Conservation (phyloP, 176 grass and related monocot species). For the Cenchrus americanus region DNA sequence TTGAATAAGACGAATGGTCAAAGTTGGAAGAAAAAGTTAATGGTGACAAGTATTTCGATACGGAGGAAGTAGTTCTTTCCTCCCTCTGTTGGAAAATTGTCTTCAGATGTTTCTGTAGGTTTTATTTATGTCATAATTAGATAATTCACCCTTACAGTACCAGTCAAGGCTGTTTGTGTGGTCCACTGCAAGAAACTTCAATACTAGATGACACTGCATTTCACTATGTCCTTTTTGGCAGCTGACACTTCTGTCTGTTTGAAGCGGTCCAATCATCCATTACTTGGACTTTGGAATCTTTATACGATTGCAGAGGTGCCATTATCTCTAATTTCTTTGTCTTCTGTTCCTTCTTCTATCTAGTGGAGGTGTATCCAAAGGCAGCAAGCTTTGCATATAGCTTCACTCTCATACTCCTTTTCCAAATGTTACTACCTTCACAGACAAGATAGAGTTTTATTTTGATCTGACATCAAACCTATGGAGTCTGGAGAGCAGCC, state of each 20-base stretch:
- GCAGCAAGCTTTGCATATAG: not conserved
- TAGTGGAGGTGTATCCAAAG: slow-evolving; percentile 25
- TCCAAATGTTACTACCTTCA: slow-evolving; percentile 22
- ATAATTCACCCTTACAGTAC: not conserved
- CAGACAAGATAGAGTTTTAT: not conserved
- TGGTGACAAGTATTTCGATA: too few relatives aligned
- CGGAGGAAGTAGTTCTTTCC: not conserved
- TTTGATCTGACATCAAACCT: slow-evolving; percentile 1
- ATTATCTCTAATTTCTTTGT: not conserved
- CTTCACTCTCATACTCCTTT: not conserved
- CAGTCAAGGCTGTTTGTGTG: not conserved
- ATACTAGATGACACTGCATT: not conserved
- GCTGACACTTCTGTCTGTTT: not conserved
- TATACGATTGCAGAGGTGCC: not conserved
- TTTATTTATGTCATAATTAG: not conserved
- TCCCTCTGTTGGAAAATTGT: not conserved
- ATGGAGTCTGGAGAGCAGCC: slow-evolving; percentile 29
- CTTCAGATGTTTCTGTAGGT: not conserved
- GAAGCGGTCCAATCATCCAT: slow-evolving; percentile 9
- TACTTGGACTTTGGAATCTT: not conserved
- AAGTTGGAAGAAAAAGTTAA: too few relatives aligned
- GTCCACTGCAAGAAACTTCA: slow-evolving; percentile 10
- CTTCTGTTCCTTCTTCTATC: not conserved
- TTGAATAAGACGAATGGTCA: too few relatives aligned
- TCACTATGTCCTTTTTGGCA: not conserved